Evolutionary conservation across 192 early-diverging fungal species (phyloP).

Genomic region (Coemansia reversa): DNA sequence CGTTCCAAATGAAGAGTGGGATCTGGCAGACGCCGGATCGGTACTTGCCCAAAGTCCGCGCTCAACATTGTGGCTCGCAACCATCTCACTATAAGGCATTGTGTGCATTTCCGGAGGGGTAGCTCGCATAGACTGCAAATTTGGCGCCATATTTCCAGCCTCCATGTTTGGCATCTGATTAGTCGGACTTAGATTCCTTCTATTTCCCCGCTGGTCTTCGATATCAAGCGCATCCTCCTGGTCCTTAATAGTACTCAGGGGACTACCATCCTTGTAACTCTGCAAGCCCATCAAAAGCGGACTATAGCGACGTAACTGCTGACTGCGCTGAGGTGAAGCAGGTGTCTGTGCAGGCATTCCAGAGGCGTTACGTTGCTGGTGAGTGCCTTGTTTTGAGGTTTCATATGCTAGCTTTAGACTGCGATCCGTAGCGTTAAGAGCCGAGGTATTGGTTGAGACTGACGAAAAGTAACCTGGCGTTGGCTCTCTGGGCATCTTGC

Average conservation of each 20-base stretch:
- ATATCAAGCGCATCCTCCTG: slow-evolving; percentile 20
- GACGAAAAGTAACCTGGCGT: slow-evolving; percentile 28
- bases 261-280: slow-evolving; percentile 34
- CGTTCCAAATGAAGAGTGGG: slow-evolving; percentile 50
- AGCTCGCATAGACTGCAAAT: background rate
- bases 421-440: slow-evolving; percentile 15
- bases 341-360: slow-evolving; percentile 9
- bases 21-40: slow-evolving; percentile 37
- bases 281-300: slow-evolving; percentile 38
- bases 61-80: slow-evolving; percentile 3
- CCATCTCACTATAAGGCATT: slow-evolving; percentile 19
- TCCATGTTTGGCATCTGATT: background rate
- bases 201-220: slow-evolving; percentile 2
- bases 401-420: background rate
- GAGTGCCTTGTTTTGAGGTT: slow-evolving; percentile 6
- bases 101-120: slow-evolving; percentile 3
- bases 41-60: slow-evolving; percentile 28
- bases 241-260: slow-evolving; percentile 30
- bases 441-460: slow-evolving; percentile 26
- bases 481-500: slow-evolving; percentile 47
- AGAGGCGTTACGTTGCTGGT: slow-evolving; percentile 8
- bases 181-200: slow-evolving; percentile 6
- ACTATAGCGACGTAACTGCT: slow-evolving; percentile 31
- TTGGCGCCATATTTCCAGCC: background rate
- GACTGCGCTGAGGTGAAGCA: slow-evolving; percentile 35